Evolutionary conservation across 768 basidiomycete species (phyloP).

Genomic region (Suillus subaureus): DNA sequence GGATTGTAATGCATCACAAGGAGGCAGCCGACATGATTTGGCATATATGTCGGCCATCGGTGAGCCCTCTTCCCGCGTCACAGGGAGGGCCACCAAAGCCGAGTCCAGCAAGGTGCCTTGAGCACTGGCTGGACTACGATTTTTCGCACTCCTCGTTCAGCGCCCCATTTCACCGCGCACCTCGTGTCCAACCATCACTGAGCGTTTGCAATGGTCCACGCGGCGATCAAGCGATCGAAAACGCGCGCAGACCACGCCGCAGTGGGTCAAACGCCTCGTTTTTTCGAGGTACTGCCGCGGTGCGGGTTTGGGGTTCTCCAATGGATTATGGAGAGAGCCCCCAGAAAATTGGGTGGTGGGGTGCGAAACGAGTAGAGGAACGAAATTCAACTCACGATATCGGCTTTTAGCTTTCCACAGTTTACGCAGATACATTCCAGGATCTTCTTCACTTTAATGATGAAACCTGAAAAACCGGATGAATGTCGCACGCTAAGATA

Average conservation of each 20-base stretch:
- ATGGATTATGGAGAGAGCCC: slow-evolving; percentile 89
- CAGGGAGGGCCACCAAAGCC: slow-evolving; percentile 56
- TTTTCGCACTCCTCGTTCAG: slow-evolving; percentile 94
- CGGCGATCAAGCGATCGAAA: slow-evolving; percentile 96
- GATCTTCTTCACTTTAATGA: slow-evolving; percentile 99
- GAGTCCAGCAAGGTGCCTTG: slow-evolving; percentile 24
- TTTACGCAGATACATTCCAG: slow-evolving; percentile 98
- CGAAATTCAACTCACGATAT: slow-evolving; percentile 87
- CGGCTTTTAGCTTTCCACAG: slow-evolving; percentile 96
- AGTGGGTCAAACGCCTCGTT: slow-evolving; percentile 85
- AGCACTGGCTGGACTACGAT: slow-evolving; percentile 28
- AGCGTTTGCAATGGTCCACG: slow-evolving; percentile 66
- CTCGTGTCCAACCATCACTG: slow-evolving; percentile 83
- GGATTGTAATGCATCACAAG: slow-evolving; percentile 50
- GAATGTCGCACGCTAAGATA: slow-evolving; percentile 13
- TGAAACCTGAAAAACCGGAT: slow-evolving; percentile 66
- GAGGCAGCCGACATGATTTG: slow-evolving; percentile 59
- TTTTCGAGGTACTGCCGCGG: slow-evolving; percentile 72
- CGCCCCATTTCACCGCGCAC: slow-evolving; percentile 97
- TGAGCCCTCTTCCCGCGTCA: slow-evolving; percentile 66
- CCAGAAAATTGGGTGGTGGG: slow-evolving; percentile 97
- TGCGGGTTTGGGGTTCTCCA: slow-evolving; percentile 95
- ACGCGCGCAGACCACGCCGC: slow-evolving; percentile 77
- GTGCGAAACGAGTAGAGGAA: slow-evolving; percentile 90
- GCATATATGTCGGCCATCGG: slow-evolving; percentile 58